A percentile compares a stretch with the other conserved stretches of the same genome.
phyloP scores from a whole-genome alignment of 345 rosid species.

The Aegle marmelos region DNA sequence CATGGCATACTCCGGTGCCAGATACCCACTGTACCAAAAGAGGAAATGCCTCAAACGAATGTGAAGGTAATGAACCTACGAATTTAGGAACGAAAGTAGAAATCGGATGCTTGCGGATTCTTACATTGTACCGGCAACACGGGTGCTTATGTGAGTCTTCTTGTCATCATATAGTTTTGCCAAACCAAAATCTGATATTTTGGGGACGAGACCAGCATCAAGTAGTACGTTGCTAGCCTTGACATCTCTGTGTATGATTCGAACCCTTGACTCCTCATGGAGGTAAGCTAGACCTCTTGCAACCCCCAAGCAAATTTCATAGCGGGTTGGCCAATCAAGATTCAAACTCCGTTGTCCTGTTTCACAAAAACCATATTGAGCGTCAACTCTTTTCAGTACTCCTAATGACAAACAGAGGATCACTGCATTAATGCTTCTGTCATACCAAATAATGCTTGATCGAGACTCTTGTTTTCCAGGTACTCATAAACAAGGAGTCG shows the following conservation, averaged over 20 bases:
- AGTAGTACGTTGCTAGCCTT: conserved; percentile 51
- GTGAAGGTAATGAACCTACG: background rate
- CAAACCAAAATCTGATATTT: conserved; percentile 62
- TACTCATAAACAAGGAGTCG: conserved; percentile 52
- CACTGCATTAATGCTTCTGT: background rate
- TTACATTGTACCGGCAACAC: conserved; percentile 61
- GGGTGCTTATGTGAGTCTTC: conserved; percentile 58
- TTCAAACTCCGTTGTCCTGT: conserved; percentile 35
- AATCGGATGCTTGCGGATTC: background rate
- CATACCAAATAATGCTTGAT: conserved; percentile 44
- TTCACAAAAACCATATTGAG: conserved; percentile 6
- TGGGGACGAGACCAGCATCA: conserved; percentile 44
- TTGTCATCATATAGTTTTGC: conserved; percentile 60
- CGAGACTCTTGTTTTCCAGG: conserved; percentile 54
- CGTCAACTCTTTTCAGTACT: background rate
- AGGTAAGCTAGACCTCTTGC: conserved; percentile 57
- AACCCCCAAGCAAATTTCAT: conserved; percentile 44
- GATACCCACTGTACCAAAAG: conserved; percentile 4
- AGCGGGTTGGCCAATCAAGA: conserved; percentile 43
- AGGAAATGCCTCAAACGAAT: background rate
- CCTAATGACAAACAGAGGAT: too few species aligned
- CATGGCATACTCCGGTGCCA: conserved; percentile 48
- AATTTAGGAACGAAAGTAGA: background rate
- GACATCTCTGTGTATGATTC: conserved; percentile 59
- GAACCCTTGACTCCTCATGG: conserved; percentile 52